A percentile compares a stretch with the other conserved stretches of the same genome.
Evolutionary conservation across 2,329 filamentous ascomycete genomes (phyloP).

Genomic region (Xylariaceae sp.): DNA sequence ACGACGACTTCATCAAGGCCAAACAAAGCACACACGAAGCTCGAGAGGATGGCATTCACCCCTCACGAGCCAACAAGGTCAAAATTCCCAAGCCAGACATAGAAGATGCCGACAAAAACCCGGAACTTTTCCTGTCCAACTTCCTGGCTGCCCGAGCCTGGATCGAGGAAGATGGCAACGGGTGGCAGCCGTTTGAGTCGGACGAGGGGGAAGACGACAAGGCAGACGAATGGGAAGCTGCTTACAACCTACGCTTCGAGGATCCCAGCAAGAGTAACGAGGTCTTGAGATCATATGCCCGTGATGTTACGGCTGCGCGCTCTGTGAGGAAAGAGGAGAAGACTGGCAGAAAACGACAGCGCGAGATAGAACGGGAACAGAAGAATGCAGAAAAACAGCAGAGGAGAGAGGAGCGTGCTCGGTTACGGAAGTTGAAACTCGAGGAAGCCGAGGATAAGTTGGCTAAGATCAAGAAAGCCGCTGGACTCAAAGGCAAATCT

Average conservation of each 20-base stretch:
- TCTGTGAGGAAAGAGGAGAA: conserved; percentile 84
- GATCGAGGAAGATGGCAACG: conserved; percentile 65
- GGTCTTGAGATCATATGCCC: conserved; percentile 80
- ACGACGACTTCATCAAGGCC: conserved; percentile 71
- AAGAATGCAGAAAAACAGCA: conserved; percentile 77
- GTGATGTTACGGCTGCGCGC: conserved; percentile 77
- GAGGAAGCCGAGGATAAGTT: conserved; percentile 89
- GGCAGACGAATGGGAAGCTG: conserved; percentile 85
- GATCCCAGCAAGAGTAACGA: conserved; percentile 87
- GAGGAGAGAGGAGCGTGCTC: conserved; percentile 75
- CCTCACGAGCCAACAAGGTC: conserved; percentile 49
- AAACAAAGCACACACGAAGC: conserved; percentile 45
- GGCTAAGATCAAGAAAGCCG: conserved; percentile 82
- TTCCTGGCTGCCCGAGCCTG: conserved; percentile 92
- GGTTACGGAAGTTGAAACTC: conserved; percentile 81
- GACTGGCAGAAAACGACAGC: conserved; percentile 71
- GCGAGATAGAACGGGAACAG: conserved; percentile 73
- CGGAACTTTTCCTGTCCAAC: conserved; percentile 89
- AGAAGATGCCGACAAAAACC: conserved; percentile 77
- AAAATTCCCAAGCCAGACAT: conserved; percentile 62
- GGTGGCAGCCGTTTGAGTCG: conserved; percentile 82
- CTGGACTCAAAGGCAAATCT: conserved; percentile 68
- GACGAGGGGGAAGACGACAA: conserved; percentile 73
- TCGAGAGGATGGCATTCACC: conserved; percentile 50
- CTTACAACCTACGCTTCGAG: conserved; percentile 95